These are phyloP conservation scores for Hyaloscypha bicolor DNA, from an alignment of 495 filamentous ascomycete species.

Conservation along the genomic window DNA sequence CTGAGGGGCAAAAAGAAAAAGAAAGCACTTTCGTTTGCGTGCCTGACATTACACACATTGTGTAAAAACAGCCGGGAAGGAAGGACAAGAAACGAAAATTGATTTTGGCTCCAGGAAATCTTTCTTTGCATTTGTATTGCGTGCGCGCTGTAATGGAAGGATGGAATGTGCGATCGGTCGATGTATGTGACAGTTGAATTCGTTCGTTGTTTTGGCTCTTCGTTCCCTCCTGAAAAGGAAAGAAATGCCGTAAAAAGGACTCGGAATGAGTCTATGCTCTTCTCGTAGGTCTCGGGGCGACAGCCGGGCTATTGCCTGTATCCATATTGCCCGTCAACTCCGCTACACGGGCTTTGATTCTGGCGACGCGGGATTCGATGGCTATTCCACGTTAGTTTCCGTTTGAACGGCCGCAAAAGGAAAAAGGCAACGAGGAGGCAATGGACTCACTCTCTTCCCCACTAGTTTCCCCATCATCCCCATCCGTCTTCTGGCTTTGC, in stretches of 20 bases:
- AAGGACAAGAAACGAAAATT: neutral
- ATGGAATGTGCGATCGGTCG: neutral
- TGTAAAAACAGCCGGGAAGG: neutral
- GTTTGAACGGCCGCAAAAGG: neutral
- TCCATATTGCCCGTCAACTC: conserved; percentile 89
- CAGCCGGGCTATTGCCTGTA: conserved; percentile 22
- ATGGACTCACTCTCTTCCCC: conserved; percentile 88
- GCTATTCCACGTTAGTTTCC: conserved; percentile 54
- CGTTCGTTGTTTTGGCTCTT: neutral
- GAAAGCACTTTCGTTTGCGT: neutral
- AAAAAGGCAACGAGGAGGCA: neutral
- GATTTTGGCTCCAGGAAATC: neutral
- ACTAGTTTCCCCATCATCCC: conserved; percentile 81
- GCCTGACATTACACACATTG: neutral
- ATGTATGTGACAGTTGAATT: neutral
- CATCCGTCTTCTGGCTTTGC: conserved; percentile 56
- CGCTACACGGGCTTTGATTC: conserved; percentile 96
- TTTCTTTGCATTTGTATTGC: neutral
- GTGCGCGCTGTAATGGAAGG: neutral
- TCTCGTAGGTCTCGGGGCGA: neutral
- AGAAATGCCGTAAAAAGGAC: neutral
- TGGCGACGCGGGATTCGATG: conserved; percentile 93
- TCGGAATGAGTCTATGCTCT: conserved; percentile 8
- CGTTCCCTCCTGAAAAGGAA: neutral
- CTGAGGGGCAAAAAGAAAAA: neutral